Percentiles rank a stretch among this genome's conserved stretches.
phyloP scores from a whole-genome alignment of 768 basidiomycete species.

The Chlorophyllum brunneum region DNA sequence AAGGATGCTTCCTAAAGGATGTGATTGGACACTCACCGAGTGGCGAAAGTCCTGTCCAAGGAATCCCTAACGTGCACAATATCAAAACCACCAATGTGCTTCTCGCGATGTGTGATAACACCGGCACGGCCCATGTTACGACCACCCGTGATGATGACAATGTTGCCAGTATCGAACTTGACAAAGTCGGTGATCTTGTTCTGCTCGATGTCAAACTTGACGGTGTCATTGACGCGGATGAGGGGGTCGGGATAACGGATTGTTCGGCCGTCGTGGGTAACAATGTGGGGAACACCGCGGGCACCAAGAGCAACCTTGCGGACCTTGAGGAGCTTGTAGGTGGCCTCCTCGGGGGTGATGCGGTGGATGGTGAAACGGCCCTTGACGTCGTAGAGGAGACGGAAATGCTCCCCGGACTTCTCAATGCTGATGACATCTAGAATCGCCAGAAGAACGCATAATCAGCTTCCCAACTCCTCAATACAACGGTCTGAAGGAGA shows the following conservation, averaged over 20 bases:
- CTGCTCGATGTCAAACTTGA: conserved; percentile 95
- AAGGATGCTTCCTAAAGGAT: too few relatives aligned
- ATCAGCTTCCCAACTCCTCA: background rate
- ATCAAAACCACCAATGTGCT: conserved; percentile 97
- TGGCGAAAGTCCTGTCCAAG: conserved; percentile 93
- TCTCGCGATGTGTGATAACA: conserved; percentile 94
- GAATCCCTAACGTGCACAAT: conserved; percentile 98
- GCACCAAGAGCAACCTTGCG: conserved; percentile 86
- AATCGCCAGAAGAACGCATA: background rate
- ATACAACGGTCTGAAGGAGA: conserved; percentile 13
- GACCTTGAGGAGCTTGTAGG: conserved; percentile 96
- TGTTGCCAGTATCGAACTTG: conserved; percentile 96
- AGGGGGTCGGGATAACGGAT: conserved; percentile 98
- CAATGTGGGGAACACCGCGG: conserved; percentile 93
- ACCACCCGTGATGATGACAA: conserved; percentile 97
- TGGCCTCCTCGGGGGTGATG: conserved; percentile 95
- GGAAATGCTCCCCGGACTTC: conserved; percentile 99
- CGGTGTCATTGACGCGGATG: conserved; percentile 95
- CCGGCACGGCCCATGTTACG: conserved; percentile 99
- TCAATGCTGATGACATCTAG: conserved; percentile 95
- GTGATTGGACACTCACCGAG: conserved; percentile 87
- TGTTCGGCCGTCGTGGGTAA: conserved; percentile 99
- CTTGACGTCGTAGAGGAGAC: conserved; percentile 98
- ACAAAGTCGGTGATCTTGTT: conserved; percentile 90
- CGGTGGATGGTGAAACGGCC: conserved; percentile 99